Conservation (phyloP, 257 asterid genomes). For the Cordia subcordata region DNA sequence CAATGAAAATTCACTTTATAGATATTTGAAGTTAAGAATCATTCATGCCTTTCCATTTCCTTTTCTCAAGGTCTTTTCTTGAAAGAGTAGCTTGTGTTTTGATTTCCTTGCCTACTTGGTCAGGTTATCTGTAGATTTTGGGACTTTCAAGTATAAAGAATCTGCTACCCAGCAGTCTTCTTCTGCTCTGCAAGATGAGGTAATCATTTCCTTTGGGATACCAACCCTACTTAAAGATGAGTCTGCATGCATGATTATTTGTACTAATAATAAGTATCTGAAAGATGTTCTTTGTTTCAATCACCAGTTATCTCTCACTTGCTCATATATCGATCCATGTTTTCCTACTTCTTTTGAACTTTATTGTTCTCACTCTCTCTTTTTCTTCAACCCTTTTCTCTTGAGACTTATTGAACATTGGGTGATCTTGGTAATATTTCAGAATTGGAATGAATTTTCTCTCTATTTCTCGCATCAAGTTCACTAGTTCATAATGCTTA, state of each 20-base stretch:
- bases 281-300: not conserved
- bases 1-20: too few species aligned
- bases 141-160: slow-evolving; percentile 80
- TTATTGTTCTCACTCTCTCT: not conserved
- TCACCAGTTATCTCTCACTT: not conserved
- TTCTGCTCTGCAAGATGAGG: slow-evolving; percentile 98
- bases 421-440: not conserved
- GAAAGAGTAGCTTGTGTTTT: not conserved
- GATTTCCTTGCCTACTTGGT: not conserved
- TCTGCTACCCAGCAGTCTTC: slow-evolving; percentile 50
- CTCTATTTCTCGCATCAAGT: not conserved
- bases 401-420: not conserved
- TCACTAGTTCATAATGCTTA: slow-evolving; percentile 15
- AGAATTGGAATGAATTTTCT: not conserved
- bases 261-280: not conserved
- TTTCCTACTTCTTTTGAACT: not conserved
- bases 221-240: not conserved
- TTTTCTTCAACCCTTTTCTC: not conserved
- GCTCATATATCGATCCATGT: not conserved
- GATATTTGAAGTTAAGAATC: too few species aligned
- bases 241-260: not conserved
- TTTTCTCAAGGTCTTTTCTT: not conserved
- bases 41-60: not conserved
- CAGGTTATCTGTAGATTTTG: slow-evolving; percentile 89
- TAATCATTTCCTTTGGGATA: slow-evolving; percentile 11